phyloP scores from a whole-genome alignment of 1,284 basidiomycete species.

The Ustilago xerochloae region DNA sequence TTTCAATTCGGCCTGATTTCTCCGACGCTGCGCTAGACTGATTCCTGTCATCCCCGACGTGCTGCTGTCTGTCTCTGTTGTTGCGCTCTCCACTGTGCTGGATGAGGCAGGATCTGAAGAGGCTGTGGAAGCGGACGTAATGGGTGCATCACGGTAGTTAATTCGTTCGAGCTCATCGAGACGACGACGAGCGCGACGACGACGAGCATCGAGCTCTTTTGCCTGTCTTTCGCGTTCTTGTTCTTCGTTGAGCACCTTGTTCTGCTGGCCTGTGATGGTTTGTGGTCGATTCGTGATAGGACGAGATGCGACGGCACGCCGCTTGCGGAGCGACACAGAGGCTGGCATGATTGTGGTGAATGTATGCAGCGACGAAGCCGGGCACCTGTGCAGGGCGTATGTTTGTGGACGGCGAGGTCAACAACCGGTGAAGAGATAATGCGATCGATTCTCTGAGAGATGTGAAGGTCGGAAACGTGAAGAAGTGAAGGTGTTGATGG shows the following conservation, averaged over 20 bases:
- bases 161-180: conserved; percentile 43
- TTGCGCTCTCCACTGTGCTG: background rate
- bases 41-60: conserved; percentile 3
- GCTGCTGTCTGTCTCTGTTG: background rate
- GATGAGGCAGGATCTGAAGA: conserved; percentile 3
- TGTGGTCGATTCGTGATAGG: conserved; percentile 46
- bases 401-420: too few species aligned
- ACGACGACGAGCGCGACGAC: conserved; percentile 34
- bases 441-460: too few species aligned
- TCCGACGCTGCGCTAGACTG: conserved; percentile 21
- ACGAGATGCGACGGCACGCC: conserved; percentile 30
- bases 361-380: too few species aligned
- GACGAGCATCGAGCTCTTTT: conserved; percentile 33
- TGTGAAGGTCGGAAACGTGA: background rate
- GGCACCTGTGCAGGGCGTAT: too few species aligned
- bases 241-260: conserved; percentile 37
- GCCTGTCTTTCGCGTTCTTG: conserved; percentile 41
- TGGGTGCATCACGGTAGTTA: conserved; percentile 42
- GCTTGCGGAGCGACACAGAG: conserved; percentile 39
- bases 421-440: too few species aligned
- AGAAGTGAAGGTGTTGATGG: background rate
- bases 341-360: conserved; percentile 13
- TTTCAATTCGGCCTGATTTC: conserved; percentile 40
- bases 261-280: conserved; percentile 45
- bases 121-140: conserved; percentile 3